phyloP scores from a whole-genome alignment of 2,329 filamentous ascomycete genomes.

The Sphaerulina vaccinii region DNA sequence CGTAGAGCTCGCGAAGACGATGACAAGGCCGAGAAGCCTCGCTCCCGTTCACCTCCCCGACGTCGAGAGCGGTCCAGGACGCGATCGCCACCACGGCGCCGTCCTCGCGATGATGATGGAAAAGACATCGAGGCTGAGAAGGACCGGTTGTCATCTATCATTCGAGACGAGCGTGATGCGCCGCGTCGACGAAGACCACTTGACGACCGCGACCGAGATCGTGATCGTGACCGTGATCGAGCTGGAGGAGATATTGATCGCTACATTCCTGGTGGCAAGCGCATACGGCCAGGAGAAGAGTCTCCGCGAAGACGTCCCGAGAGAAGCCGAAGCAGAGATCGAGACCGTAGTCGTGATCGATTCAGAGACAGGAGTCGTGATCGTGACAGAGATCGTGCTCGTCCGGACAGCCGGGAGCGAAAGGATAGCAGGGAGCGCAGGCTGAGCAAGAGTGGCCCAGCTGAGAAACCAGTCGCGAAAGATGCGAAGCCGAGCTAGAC shows the following conservation, averaged over 20 bases:
- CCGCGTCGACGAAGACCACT: slow-evolving; percentile 18
- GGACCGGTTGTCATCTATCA: slow-evolving; percentile 17
- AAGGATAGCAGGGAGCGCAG: slow-evolving; percentile 6
- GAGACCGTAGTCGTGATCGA: slow-evolving; percentile 31
- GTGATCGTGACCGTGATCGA: slow-evolving; percentile 36
- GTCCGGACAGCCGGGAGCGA: slow-evolving; percentile 9
- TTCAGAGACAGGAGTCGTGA: slow-evolving; percentile 35
- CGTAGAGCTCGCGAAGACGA: slow-evolving; percentile 18
- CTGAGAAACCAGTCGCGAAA: background rate
- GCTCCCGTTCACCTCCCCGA: slow-evolving; percentile 11
- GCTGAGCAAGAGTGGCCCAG: slow-evolving; percentile 2
- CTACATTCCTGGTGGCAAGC: slow-evolving; percentile 36
- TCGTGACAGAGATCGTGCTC: slow-evolving; percentile 17
- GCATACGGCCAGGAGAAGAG: slow-evolving; percentile 13
- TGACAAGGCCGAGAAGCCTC: slow-evolving; percentile 14
- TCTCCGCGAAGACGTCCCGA: slow-evolving; percentile 10
- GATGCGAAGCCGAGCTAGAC: background rate
- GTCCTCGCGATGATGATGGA: slow-evolving; percentile 19
- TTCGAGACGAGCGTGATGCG: slow-evolving; percentile 19
- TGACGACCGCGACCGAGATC: slow-evolving; percentile 33
- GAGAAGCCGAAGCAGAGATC: slow-evolving; percentile 15
- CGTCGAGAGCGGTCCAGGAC: slow-evolving; percentile 9
- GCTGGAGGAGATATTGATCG: slow-evolving; percentile 31
- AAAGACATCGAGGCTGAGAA: slow-evolving; percentile 17
- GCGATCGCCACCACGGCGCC: slow-evolving; percentile 15